These are phyloP conservation scores for Xylariales sp. DNA, from an alignment of 2,329 filamentous ascomycete genomes.

Conservation along the genomic window DNA sequence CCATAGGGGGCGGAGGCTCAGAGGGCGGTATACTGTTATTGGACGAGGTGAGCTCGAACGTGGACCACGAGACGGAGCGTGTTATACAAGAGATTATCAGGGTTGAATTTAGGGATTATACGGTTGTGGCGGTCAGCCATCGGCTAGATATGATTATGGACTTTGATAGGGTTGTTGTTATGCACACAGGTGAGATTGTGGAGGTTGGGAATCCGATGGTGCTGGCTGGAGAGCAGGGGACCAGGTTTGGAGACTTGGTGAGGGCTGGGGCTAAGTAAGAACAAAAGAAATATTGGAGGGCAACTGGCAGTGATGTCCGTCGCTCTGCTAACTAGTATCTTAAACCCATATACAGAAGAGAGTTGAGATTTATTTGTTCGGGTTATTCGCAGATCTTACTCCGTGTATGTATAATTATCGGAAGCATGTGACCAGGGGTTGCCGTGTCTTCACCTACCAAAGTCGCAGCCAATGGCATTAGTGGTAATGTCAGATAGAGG, in stretches of 20 bases:
- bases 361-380: no score
- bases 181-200: constrained; percentile 40
- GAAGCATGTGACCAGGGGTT: no score
- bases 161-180: constrained; percentile 43
- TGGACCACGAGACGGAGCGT: constrained; percentile 24
- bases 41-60: constrained; percentile 28
- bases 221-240: constrained; percentile 14
- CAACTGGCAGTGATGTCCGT: no score
- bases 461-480: constrained; percentile 7
- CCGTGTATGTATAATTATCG: no score
- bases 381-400: no score
- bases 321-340: no score
- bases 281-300: no score
- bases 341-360: no score
- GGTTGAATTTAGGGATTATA: constrained; percentile 33
- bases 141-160: constrained; percentile 37
- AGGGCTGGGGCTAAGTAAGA: constrained; percentile 7
- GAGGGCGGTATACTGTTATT: constrained; percentile 25
- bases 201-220: constrained; percentile 29
- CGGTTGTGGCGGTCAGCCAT: constrained; percentile 36
- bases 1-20: constrained; percentile 14
- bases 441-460: no score
- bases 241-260: constrained; percentile 17
- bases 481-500: constrained; percentile 5
- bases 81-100: constrained; percentile 20